Percentiles rank a stretch among this genome's conserved stretches.
Conservation (phyloP, 805 yeast genomes). For the Zygosaccharomyces kombuchaensis region DNA sequence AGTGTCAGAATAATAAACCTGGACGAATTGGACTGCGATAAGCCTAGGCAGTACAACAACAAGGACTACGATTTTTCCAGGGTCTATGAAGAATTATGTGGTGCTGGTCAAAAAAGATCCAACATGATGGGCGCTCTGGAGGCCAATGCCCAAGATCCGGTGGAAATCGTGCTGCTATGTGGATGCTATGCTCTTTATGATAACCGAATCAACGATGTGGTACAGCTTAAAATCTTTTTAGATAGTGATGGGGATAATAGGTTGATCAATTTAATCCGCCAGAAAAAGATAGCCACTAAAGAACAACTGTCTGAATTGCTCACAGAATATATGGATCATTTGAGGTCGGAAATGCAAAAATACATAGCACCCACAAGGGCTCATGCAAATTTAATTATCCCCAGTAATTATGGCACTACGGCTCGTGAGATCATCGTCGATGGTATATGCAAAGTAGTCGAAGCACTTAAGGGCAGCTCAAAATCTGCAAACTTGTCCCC, state of each 20-base stretch:
- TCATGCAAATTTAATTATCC: constrained; percentile 33
- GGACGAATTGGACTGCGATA: constrained; percentile 25
- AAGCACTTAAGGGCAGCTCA: constrained; percentile 17
- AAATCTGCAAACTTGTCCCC: constrained; percentile 9
- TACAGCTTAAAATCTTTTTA: constrained; percentile 66
- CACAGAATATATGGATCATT: constrained; percentile 28
- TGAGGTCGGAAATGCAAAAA: constrained; percentile 32
- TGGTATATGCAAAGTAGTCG: constrained; percentile 31
- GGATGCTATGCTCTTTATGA: constrained; percentile 82
- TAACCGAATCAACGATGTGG: constrained; percentile 46
- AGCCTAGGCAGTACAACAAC: constrained; percentile 17
- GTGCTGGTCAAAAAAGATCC: constrained; percentile 12
- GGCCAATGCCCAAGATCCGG: constrained; percentile 14
- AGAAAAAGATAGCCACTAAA: constrained; percentile 12
- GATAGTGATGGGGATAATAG: constrained; percentile 85
- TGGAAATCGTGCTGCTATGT: constrained; percentile 48
- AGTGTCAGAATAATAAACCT: constrained; percentile 41
- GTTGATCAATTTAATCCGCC: constrained; percentile 67
- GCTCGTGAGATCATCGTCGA: constrained; percentile 31
- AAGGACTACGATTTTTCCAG: constrained; percentile 35
- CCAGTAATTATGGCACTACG: constrained; percentile 26
- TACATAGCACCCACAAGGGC: constrained; percentile 31
- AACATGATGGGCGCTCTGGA: constrained; percentile 6
- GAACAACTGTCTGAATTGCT: constrained; percentile 22
- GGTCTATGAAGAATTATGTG: constrained; percentile 21